Base-by-base conservation (phyloP, 2,329 filamentous ascomycete genomes). In the Albophoma yamanashiensis region DNA sequence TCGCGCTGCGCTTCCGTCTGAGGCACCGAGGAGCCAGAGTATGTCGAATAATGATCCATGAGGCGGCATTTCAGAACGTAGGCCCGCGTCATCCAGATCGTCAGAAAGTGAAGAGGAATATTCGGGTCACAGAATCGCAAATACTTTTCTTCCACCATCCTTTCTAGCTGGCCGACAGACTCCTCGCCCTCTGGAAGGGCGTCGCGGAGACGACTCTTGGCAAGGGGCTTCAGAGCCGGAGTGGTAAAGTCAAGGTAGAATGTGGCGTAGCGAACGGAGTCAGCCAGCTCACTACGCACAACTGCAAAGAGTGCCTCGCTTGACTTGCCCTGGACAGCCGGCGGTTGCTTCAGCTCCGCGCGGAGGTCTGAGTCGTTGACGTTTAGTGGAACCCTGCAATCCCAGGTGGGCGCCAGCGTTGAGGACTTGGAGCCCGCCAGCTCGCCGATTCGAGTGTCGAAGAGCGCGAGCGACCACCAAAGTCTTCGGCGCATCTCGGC, bases 401-500 rank as follows among this genome's bases (percentile, higher is more conserved):
- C 72, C 75, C 76, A 78, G 0, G 66, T 69, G 0, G 75, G 75
- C 2, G 59, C 56, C 1, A 78, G 64, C 0, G 61, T 63, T 0
- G 70, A 62, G 4, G 64, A 62, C 12, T 71, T 72, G 45, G 67
- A 72, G 36, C 78, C 73, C 1, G 76, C 68, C 61, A 86, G 67
- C 63, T 86, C 83, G 63, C 78, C 71, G 15, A 84, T 76, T 20
- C 85, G 82, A 55, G 71, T 69, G 64, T 88, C 85, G 59, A 86
- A 82, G 3, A 82, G 68, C 0, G 82, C 69, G 0, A 88, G 69
- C 0, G 81, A 75, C 84, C 84, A 87, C 84, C 84, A 87, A 0
- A 87, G 74, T 40, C 84, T 73, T 38, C 84, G 79, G 15, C 83
- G 79, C 74, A 86, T 78, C 69, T 88, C 84, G 2, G 77, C 79